Evolutionary conservation across 2,329 filamentous ascomycete genomes (phyloP).

Genomic region (Aspergillus proliferans): DNA sequence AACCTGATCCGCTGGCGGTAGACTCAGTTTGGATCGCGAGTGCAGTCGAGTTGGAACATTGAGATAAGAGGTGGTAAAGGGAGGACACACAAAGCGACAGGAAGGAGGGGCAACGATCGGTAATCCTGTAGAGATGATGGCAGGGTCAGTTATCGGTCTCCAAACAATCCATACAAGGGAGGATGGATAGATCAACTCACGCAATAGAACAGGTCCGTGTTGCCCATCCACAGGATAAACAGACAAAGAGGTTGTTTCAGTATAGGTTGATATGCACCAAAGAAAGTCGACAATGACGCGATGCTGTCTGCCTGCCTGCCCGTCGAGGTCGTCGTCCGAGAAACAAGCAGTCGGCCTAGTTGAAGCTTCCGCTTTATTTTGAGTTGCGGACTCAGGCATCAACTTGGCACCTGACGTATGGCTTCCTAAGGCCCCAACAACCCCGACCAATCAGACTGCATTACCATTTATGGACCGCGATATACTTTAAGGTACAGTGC

Average conservation of each 20-base stretch:
- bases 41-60: too few relatives aligned
- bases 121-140: neutral
- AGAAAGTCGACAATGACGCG: conserved; percentile 15
- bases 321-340: conserved; percentile 28
- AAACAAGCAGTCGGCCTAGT: conserved; percentile 24
- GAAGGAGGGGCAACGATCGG: too few relatives aligned
- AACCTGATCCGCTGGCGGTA: neutral
- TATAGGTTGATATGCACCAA: conserved; percentile 11
- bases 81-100: too few relatives aligned
- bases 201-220: conserved; percentile 18
- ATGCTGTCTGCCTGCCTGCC: conserved; percentile 14
- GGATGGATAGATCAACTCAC: conserved; percentile 15
- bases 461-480: conserved; percentile 7
- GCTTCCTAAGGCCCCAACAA: conserved; percentile 18
- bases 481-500: neutral
- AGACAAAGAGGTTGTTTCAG: conserved; percentile 5
- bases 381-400: conserved; percentile 21
- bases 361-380: conserved; percentile 17
- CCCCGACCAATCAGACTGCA: conserved; percentile 9
- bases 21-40: neutral
- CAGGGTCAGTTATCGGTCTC: neutral
- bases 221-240: conserved; percentile 17
- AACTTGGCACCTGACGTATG: conserved; percentile 18
- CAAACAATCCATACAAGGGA: neutral
- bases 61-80: too few relatives aligned